Percentiles rank a stretch among this genome's conserved stretches.
phyloP scores from a whole-genome alignment of 768 basidiomycete genomes.

The Chalciporus chontae region DNA sequence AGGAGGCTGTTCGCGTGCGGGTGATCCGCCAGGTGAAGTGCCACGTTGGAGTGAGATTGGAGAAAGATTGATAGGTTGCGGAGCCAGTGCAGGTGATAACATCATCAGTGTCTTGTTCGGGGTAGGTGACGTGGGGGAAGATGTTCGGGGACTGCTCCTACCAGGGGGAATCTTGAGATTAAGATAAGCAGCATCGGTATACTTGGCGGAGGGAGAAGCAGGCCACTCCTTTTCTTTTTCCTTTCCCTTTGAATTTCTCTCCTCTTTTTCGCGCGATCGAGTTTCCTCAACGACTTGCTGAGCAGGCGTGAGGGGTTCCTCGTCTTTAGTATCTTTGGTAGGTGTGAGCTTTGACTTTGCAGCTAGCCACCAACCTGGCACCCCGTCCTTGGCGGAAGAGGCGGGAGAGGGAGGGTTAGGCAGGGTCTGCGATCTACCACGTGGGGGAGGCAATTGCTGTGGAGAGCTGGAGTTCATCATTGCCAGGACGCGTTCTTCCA shows the following conservation, averaged over 20 bases:
- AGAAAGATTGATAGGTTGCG: conserved; percentile 48
- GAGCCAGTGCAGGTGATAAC: conserved; percentile 36
- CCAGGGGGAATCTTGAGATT: conserved; percentile 52
- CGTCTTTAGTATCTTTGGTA: conserved; percentile 75
- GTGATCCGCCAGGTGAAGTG: conserved; percentile 35
- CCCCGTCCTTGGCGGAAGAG: conserved; percentile 57
- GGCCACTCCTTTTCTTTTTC: conserved; percentile 60
- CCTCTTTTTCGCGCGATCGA: conserved; percentile 61
- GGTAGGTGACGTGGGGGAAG: conserved; percentile 63
- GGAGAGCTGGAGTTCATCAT: conserved; percentile 53
- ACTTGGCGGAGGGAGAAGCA: conserved; percentile 47
- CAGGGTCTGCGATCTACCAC: conserved; percentile 54
- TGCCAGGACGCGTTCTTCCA: conserved; percentile 75
- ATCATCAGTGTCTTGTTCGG: conserved; percentile 36
- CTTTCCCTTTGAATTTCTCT: conserved; percentile 38
- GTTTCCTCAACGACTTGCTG: conserved; percentile 78
- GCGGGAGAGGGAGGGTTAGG: conserved; percentile 61
- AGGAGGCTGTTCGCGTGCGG: conserved; percentile 53
- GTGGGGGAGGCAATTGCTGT: conserved; percentile 52
- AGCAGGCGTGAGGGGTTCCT: conserved; percentile 74
- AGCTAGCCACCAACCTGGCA: conserved; percentile 64
- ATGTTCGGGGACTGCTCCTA: conserved; percentile 44
- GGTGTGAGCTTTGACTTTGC: conserved; percentile 77
- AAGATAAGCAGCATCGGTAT: conserved; percentile 53
- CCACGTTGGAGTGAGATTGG: conserved; percentile 60